These are phyloP conservation scores for Moniliophthora roreri DNA, from an alignment of 1,284 basidiomycete species.

Conservation along the genomic window DNA sequence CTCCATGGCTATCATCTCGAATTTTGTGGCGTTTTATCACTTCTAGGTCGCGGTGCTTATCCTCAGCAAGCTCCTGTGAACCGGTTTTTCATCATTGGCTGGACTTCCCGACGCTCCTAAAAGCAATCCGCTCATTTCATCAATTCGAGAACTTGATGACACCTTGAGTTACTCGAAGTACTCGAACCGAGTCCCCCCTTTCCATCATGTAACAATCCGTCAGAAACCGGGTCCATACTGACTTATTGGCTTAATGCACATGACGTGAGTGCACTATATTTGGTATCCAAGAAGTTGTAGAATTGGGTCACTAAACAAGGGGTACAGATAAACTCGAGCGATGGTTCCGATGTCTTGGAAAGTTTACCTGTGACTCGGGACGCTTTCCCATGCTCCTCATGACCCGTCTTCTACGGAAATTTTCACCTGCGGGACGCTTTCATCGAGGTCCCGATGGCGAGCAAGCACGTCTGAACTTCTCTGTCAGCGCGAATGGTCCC, in stretches of 20 bases:
- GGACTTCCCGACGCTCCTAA: background rate
- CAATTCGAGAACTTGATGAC: constrained; percentile 5
- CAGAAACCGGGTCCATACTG: background rate
- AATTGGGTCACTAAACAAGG: background rate
- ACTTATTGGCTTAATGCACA: constrained; percentile 4
- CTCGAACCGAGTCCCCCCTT: background rate
- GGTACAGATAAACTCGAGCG: constrained; percentile 17
- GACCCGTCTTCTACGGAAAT: constrained; percentile 12
- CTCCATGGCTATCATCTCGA: background rate
- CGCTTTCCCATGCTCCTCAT: background rate
- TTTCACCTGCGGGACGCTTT: constrained; percentile 1
- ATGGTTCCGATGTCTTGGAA: constrained; percentile 13
- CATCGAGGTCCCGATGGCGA: background rate
- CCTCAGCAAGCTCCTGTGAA: background rate
- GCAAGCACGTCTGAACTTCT: background rate
- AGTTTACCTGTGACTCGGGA: constrained; percentile 5
- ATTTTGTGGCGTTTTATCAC: background rate
- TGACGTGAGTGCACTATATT: background rate
- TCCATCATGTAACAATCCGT: constrained; percentile 1
- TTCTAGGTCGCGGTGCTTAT: background rate
- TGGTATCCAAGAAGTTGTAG: background rate
- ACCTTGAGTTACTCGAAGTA: background rate
- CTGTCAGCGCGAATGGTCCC: background rate
- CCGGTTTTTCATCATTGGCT: background rate
- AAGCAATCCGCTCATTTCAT: background rate